phyloP scores from a whole-genome alignment of 1,139 yeast species.

The Taphrina deformans region DNA sequence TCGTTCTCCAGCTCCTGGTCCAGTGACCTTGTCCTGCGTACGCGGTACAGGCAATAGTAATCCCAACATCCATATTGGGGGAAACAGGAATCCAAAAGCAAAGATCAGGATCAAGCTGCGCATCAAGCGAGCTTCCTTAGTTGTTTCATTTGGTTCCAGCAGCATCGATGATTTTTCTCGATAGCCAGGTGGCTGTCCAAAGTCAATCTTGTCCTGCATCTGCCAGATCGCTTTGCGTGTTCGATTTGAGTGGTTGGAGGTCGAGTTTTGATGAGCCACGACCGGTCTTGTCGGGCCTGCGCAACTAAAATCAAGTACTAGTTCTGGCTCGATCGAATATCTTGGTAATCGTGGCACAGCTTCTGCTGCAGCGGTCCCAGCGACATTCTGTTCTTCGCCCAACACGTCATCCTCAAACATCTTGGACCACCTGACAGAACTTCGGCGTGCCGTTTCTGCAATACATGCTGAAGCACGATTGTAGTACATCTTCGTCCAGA shows the following conservation, averaged over 20 bases:
- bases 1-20: not conserved
- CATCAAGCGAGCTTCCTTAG: not conserved
- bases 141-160: not conserved
- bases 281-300: not conserved
- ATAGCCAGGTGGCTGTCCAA: not conserved
- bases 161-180: not conserved
- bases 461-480: not conserved
- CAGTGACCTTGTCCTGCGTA: not conserved
- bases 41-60: not conserved
- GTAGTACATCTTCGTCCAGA: slow-evolving; percentile 2
- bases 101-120: slow-evolving; percentile 4
- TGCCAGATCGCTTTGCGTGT: not conserved
- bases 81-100: slow-evolving; percentile 9
- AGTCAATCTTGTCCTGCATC: not conserved
- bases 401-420: not conserved
- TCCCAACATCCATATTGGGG: slow-evolving; percentile 4
- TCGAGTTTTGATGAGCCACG: not conserved
- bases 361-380: not conserved
- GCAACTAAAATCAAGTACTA: not conserved
- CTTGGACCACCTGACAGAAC: not conserved
- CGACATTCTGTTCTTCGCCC: not conserved
- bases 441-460: not conserved
- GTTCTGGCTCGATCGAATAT: not conserved
- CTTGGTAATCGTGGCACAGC: not conserved
- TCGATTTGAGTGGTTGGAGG: not conserved